Evolutionary conservation across 2,329 filamentous ascomycete species (phyloP).

Genomic region (Polychaeton citri): DNA sequence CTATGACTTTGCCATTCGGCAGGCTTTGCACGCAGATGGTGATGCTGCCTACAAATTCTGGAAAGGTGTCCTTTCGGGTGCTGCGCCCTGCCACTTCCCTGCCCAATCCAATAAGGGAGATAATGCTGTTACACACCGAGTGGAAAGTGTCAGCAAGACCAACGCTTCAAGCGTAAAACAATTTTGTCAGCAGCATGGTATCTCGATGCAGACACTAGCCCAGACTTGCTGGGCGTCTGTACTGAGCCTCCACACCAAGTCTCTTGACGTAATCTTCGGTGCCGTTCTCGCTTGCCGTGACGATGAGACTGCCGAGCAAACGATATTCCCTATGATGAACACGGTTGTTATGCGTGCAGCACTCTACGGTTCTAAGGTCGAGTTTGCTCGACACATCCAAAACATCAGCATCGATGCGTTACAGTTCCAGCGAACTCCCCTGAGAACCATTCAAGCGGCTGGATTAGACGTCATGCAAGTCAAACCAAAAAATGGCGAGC

Average conservation of each 20-base stretch:
- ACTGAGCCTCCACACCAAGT: slow-evolving; percentile 48
- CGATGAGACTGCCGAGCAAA: slow-evolving; percentile 48
- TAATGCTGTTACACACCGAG: slow-evolving; percentile 25
- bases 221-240: slow-evolving; percentile 65
- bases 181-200: slow-evolving; percentile 52
- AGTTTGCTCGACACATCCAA: slow-evolving; percentile 63
- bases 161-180: slow-evolving; percentile 29
- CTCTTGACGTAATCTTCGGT: slow-evolving; percentile 69
- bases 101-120: neutral
- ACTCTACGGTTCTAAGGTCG: slow-evolving; percentile 51
- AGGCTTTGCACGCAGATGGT: slow-evolving; percentile 35
- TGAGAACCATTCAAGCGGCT: slow-evolving; percentile 53
- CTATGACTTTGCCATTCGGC: slow-evolving; percentile 42
- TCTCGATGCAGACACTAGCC: slow-evolving; percentile 66
- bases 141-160: slow-evolving; percentile 34
- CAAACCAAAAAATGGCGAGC: slow-evolving; percentile 10
- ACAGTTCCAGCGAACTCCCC: slow-evolving; percentile 63
- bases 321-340: slow-evolving; percentile 87
- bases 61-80: slow-evolving; percentile 50
- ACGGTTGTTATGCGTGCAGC: slow-evolving; percentile 64
- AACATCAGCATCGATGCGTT: slow-evolving; percentile 51
- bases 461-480: slow-evolving; percentile 5
- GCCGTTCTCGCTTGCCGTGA: slow-evolving; percentile 77
- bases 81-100: slow-evolving; percentile 29
- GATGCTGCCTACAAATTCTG: slow-evolving; percentile 50